Base-by-base conservation (phyloP, 768 basidiomycete species). In the Leccinum ochraceum region DNA sequence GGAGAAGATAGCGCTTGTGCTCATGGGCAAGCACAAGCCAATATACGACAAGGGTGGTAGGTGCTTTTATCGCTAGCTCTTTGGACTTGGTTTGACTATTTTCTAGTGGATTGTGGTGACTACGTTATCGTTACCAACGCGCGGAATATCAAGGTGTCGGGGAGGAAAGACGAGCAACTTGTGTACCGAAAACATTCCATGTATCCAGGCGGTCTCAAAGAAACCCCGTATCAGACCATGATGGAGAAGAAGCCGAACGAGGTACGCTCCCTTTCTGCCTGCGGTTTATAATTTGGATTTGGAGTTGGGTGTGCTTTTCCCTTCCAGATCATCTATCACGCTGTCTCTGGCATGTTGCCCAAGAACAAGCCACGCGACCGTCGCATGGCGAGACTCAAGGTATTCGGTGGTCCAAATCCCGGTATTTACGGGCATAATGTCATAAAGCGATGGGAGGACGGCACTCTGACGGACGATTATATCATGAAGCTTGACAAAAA, bases 11-110 rank as follows among this genome's bases (percentile, higher is more conserved):
- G 96, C 97, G 3, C 84, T 93, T 60, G 94, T 95, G 34, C 82
- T 99, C 51, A 98, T 98, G 96, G 97, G 96, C 71, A 99, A 98
- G 78, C 95, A 98, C 75, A 99, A 98, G 72, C 95, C 96, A 6
- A 93, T 95, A 44, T 98, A 92, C 69, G 94, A 98, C 76, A 94
- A 93, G 10, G 83, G 89, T 65, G 85, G 96, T 94, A 63, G 60
- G 89, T 77, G 16, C 34, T 14, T 28, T 42, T 13, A 17, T 28
- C 9, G 13, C 37, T 24, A 2, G 9, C 2, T 11, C 2, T 54
- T 3, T n/a, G 8, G 24, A 13, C 39, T 3, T 16, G n/a, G 20
- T 20, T 50, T 63, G 46, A 66, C 24, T 9, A 3, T 17, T 53
- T n/a, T 56, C 1, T 63, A 97, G 96, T 91, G 65, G 97, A 99